These are phyloP conservation scores for Bolboschoenoplectus hybrid DNA, from an alignment of 202 grass and related monocot species.

Conservation along the genomic window DNA sequence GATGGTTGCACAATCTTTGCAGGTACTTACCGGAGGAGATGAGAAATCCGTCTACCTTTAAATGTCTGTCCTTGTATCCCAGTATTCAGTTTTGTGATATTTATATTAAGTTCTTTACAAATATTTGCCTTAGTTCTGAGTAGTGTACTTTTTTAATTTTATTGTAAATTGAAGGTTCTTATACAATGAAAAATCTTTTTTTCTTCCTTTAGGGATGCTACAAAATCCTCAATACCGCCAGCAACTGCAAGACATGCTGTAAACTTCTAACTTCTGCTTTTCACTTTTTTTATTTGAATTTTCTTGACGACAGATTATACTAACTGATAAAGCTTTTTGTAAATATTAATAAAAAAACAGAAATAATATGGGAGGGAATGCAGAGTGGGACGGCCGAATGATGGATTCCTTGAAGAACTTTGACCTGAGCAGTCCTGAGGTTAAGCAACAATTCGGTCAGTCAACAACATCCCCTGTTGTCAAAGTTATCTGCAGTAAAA, in stretches of 20 bases:
- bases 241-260: conserved; percentile 99
- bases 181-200: conserved; percentile 27
- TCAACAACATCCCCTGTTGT: conserved; percentile 31
- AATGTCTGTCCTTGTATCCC: conserved; percentile 64
- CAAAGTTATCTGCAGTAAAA: neutral
- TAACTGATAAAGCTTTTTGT: neutral
- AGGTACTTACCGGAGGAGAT: conserved; percentile 98
- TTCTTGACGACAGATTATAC: conserved; percentile 20
- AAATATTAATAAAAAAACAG: conserved; percentile 41
- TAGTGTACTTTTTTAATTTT: neutral
- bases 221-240: conserved; percentile 94
- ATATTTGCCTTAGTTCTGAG: neutral
- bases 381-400: conserved; percentile 84
- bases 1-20: conserved; percentile 39
- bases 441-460: conserved; percentile 95
- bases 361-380: conserved; percentile 90
- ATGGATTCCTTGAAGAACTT: conserved; percentile 95
- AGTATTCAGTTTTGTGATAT: conserved; percentile 38
- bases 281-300: conserved; percentile 4
- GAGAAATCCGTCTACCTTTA: conserved; percentile 90
- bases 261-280: conserved; percentile 44
- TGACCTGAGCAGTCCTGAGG: conserved; percentile 90
- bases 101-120: conserved; percentile 15
- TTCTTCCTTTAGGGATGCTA: conserved; percentile 79
- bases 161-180: conserved; percentile 27